Evolutionary conservation across 2,329 filamentous ascomycete genomes (phyloP).

Genomic region (Hymenoscyphus occultus): DNA sequence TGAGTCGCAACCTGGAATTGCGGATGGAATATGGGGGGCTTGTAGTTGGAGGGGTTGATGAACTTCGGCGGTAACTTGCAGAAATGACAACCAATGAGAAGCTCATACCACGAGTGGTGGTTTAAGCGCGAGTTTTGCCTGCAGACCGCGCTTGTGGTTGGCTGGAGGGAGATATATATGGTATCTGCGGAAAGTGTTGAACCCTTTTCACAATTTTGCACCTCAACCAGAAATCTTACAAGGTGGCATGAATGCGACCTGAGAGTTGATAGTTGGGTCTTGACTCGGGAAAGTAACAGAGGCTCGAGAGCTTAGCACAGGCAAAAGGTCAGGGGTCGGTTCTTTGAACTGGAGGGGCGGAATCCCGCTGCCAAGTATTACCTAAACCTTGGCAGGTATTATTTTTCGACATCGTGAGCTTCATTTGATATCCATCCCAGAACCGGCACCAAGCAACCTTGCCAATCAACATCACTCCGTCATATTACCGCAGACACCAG

Average conservation of each 20-base stretch:
- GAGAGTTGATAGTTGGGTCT: neutral
- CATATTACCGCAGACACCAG: neutral
- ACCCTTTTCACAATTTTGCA: slow-evolving; percentile 10
- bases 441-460: neutral
- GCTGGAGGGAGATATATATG: neutral
- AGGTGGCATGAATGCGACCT: neutral
- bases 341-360: neutral
- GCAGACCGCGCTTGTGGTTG: slow-evolving; percentile 7
- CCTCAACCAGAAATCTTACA: no score
- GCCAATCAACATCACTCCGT: neutral
- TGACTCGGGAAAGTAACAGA: no score
- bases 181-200: neutral
- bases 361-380: neutral
- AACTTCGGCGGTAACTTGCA: slow-evolving; percentile 16
- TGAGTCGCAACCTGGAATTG: neutral
- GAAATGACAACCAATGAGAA: slow-evolving; percentile 8
- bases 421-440: neutral
- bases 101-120: slow-evolving; percentile 15
- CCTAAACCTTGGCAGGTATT: neutral
- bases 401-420: slow-evolving; percentile 7
- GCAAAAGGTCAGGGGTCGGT: neutral
- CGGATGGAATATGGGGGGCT: neutral
- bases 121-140: slow-evolving; percentile 26
- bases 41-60: slow-evolving; percentile 11
- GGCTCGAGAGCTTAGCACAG: no score